Conservation (phyloP, 768 basidiomycete genomes). For the Boletus rubescentipes region DNA sequence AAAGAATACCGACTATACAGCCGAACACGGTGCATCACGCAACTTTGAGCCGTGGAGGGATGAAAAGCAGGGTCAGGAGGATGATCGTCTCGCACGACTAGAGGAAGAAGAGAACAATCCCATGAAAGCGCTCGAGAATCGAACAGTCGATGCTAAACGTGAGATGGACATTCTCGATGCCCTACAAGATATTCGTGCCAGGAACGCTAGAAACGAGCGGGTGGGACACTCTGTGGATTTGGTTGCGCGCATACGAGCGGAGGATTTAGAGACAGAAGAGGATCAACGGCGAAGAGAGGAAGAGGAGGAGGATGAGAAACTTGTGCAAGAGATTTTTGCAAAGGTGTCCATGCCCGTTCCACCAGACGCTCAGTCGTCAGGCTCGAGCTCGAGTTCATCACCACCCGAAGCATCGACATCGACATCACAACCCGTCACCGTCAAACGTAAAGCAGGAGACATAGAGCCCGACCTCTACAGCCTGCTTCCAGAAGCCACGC, state of each 20-base stretch:
- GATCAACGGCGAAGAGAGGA: constrained; percentile 65
- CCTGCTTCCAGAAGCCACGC: constrained; percentile 64
- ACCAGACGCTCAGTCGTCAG: constrained; percentile 20
- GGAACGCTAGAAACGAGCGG: constrained; percentile 87
- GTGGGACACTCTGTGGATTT: constrained; percentile 75
- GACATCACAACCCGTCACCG: constrained; percentile 49
- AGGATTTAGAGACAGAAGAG: constrained; percentile 78
- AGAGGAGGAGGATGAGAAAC: constrained; percentile 90
- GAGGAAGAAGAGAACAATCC: constrained; percentile 96
- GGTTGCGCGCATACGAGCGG: constrained; percentile 54
- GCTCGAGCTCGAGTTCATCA: constrained; percentile 19
- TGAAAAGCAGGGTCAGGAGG: constrained; percentile 72
- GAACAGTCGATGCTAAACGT: constrained; percentile 87
- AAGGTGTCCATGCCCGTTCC: constrained; percentile 51
- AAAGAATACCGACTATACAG: constrained; percentile 91
- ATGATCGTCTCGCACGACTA: constrained; percentile 78
- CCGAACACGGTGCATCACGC: constrained; percentile 95
- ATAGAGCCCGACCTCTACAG: constrained; percentile 69
- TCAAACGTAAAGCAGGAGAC: constrained; percentile 86
- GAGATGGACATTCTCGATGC: constrained; percentile 99
- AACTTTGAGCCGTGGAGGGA: constrained; percentile 99
- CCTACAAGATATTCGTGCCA: constrained; percentile 85
- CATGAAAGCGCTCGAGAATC: constrained; percentile 95
- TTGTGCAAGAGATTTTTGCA: constrained; percentile 86
- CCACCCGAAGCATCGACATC: constrained; percentile 16